Percentiles rank a stretch among this genome's conserved stretches.
Conservation (phyloP, 257 asterid species). For the Mitragyna speciosa region DNA sequence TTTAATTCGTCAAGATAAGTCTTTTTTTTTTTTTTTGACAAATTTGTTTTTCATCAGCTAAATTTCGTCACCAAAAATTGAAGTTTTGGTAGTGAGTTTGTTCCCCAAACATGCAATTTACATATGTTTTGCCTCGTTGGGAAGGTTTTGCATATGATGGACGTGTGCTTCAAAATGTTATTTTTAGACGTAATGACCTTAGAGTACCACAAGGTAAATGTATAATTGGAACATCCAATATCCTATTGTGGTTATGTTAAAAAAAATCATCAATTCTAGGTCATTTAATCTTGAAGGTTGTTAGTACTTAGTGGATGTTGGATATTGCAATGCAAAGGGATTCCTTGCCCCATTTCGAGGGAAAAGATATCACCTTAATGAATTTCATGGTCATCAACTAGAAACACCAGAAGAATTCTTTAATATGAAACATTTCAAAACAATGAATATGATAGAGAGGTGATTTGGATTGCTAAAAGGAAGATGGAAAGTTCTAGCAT, state of each 20-base stretch:
- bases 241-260: neutral
- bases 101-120: too few relatives aligned
- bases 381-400: too few relatives aligned
- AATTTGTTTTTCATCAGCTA: too few relatives aligned
- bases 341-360: too few relatives aligned
- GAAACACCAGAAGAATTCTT: too few relatives aligned
- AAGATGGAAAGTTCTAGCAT: neutral
- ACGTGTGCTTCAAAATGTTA: conserved; percentile 2
- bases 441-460: neutral
- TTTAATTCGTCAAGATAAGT: too few relatives aligned
- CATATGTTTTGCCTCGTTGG: neutral
- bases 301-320: too few relatives aligned
- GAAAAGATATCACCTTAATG: too few relatives aligned
- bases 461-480: neutral
- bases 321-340: too few relatives aligned
- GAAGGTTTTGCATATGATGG: conserved; percentile 10
- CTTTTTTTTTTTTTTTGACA: too few relatives aligned
- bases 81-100: too few relatives aligned
- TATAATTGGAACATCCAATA: neutral
- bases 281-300: neutral
- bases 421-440: neutral
- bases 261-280: neutral
- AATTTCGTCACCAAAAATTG: too few relatives aligned
- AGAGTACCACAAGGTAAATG: conserved; percentile 1
- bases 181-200: neutral